A percentile compares a stretch with the other conserved stretches of the same genome.
These are phyloP conservation scores for Amanita fuliginea DNA, from an alignment of 768 basidiomycete species.

Conservation along the genomic window DNA sequence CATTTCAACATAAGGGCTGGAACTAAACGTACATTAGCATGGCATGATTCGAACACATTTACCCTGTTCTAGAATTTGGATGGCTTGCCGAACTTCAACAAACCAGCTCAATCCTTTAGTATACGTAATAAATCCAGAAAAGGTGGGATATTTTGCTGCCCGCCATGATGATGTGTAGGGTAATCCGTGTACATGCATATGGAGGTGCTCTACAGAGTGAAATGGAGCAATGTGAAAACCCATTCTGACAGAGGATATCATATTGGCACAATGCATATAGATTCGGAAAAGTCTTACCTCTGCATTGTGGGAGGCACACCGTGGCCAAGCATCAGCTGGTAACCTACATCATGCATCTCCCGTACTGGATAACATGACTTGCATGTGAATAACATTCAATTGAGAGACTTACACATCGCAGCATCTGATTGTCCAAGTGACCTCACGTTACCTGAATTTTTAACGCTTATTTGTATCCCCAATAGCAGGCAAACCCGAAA, in stretches of 20 bases:
- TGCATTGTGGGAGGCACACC: conserved; percentile 17
- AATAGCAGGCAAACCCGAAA: not conserved
- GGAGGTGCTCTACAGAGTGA: conserved; percentile 61
- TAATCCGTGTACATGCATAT: conserved; percentile 61
- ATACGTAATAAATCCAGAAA: conserved; percentile 23
- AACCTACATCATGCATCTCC: not conserved
- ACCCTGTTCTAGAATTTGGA: conserved; percentile 46
- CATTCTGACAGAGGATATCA: conserved; percentile 32
- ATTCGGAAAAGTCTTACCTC: conserved; percentile 22
- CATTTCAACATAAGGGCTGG: not conserved
- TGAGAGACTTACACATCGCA: not conserved
- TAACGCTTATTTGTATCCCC: no score
- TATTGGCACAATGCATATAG: not conserved
- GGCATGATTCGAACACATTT: conserved; percentile 39
- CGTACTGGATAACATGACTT: not conserved
- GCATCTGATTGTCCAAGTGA: not conserved
- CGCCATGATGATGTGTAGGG: conserved; percentile 40
- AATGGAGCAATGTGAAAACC: conserved; percentile 81
- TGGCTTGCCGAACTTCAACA: conserved; percentile 46
- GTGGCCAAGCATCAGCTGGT: not conserved
- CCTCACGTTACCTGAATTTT: not conserved
- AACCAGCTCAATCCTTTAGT: conserved; percentile 72
- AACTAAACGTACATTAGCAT: conserved; percentile 18
- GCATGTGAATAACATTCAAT: not conserved
- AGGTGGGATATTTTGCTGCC: conserved; percentile 38